Conservation (phyloP, 371 early-diverging fungal species). For the Gilbertella persicaria region DNA sequence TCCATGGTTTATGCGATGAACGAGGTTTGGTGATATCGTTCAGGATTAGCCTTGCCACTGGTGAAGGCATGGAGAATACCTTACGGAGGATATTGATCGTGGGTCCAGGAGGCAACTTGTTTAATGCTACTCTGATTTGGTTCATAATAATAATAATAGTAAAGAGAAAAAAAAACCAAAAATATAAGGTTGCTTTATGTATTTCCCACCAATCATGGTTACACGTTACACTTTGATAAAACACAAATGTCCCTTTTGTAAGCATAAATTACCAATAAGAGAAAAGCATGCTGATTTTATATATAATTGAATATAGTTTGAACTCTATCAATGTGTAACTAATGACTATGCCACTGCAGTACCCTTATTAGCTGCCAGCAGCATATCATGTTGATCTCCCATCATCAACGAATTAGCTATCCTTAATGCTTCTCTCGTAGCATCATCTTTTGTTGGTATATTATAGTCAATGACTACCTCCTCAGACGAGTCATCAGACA, state of each 20-base stretch:
- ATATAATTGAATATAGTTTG: too few relatives aligned
- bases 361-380: too few relatives aligned
- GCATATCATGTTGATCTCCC: conserved; percentile 14
- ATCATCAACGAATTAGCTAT: conserved; percentile 28
- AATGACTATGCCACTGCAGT: too few relatives aligned
- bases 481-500: background rate
- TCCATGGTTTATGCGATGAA: conserved; percentile 43
- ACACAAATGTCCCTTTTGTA: too few relatives aligned
- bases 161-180: too few relatives aligned
- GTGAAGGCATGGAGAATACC: conserved; percentile 39
- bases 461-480: conserved; percentile 7
- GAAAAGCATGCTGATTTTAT: too few relatives aligned
- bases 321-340: too few relatives aligned
- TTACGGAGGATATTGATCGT: conserved; percentile 42
- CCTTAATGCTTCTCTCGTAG: conserved; percentile 30
- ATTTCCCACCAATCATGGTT: too few relatives aligned
- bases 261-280: too few relatives aligned
- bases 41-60: conserved; percentile 41
- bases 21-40: conserved; percentile 44
- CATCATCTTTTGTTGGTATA: conserved; percentile 14
- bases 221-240: too few relatives aligned
- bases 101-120: conserved; percentile 39
- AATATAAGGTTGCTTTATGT: too few relatives aligned
- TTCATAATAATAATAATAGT: too few relatives aligned
- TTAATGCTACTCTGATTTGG: conserved; percentile 34